Evolutionary conservation across 1,284 basidiomycete species (phyloP), one percentile per base, ranked within the genome.

Genomic region (Trichosporon asahii): DNA sequence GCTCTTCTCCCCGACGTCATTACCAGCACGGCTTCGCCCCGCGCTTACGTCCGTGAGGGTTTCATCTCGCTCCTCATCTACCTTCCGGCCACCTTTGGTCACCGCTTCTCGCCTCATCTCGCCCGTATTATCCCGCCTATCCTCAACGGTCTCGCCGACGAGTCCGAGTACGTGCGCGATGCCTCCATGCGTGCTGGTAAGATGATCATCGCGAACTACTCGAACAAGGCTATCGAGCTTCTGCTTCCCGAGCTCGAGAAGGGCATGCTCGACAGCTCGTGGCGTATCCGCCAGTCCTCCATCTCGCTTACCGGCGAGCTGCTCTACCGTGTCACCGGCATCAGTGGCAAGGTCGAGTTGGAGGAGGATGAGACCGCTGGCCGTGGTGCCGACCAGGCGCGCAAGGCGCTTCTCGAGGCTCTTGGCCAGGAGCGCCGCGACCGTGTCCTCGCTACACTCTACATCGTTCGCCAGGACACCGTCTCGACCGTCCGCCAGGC

Each of bases 111-210:
- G 72, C 96, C 95, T 3, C 95, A 99, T 83, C 86, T 99, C 18
- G 92, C 93, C 7, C 93, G 95, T 81, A 97, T 99, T 79, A 93
- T 99, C 66, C 86, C 91, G 9, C 97, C 96, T 0, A 97, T 99
- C 77, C 87, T 99, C 64, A 90, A 89, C 70, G 97, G 97, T 77
- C 85, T 99, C 53, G 92, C 96, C 0, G 97, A 99, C 82, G 87
- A 90, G 4, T 95, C 96, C 76, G 97, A 99, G 85, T 94, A 91
- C 78, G 93, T 95, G 6, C 88, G 95, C 61, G 94, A 98, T 74
- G 95, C 96, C 15, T 95, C 96, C 4, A 98, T 99, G 95, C 89
- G 94, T 46, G 96, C 97, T n/a, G 96, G 96, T 73, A 89, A 96
- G 75, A 99, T 99, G 95, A 92, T 99, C 76, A 94, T 99, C 73